Evolutionary conservation across 2,329 filamentous ascomycete genomes (phyloP), one percentile per base, ranked within the genome.

Genomic region (Juglanconis sp.): DNA sequence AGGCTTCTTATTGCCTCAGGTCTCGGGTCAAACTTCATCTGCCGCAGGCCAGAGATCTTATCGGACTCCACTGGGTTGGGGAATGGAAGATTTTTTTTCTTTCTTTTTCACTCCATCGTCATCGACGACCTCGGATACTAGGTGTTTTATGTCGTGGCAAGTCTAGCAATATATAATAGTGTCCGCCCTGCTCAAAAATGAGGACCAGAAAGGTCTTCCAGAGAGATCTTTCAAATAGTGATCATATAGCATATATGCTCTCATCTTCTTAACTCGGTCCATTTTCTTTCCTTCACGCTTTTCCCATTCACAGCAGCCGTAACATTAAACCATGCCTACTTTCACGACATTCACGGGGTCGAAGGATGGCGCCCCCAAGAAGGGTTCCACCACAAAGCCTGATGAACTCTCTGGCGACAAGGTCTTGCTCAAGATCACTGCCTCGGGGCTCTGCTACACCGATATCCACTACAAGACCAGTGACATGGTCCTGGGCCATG

Each of bases 401-500:
- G 60, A 62, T 32, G 40, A 62, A 34, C 44, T 62, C 34, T 53
- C 60, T 42, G 60, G 60, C 42, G 58, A 65, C 53, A 52, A 59
- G 38, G 60, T 62, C 54, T 34, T 64, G 50, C 40, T 65, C 50
- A 63, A 62, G 56, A 61, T 65, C 46, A 61, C 64, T 15, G 63
- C 64, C n/a, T 63, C 63, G 7, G 64, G 64, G 15, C 53, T 65
- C 15, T 65, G 64, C 48, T 63, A 63, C 42, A 65, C 64, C 24
- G 64, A 65, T 49, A 52, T 63, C 38, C 64, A 65, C 57, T 64
- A 59, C 53, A 62, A 60, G 40, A 46, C 49, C n/a, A 30, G 50
- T 11, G 60, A 64, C 30, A 62, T 63, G 61, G 71, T 59, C 3
- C 75, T 84, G 34, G 82, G 82, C 50, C 82, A 85, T 70, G 82